These are phyloP conservation scores for Paramecium biaurelia DNA, from an alignment of 73 alveolate species.

Conservation along the genomic window DNA sequence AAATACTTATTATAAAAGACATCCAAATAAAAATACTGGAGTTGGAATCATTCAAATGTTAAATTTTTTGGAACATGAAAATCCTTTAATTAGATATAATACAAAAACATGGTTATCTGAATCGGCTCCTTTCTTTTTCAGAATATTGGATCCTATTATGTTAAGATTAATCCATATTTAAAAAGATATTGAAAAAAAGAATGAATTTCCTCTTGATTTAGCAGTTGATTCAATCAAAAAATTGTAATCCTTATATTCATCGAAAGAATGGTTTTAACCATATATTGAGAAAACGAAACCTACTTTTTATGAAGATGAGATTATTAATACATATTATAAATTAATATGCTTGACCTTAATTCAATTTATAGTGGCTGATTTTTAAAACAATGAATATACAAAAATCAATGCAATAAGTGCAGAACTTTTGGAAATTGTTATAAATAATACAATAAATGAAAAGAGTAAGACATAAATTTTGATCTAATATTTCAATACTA, in stretches of 20 bases:
- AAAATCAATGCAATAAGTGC: conserved; percentile 37
- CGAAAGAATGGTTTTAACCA: conserved; percentile 6
- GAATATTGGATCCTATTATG: conserved; percentile 74
- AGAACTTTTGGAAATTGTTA: neutral
- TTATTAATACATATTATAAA: neutral
- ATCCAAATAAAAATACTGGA: conserved; percentile 67
- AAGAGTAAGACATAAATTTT: neutral
- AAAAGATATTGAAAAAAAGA: conserved; percentile 17
- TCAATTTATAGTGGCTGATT: neutral
- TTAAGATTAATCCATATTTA: conserved; percentile 57
- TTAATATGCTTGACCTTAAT: neutral
- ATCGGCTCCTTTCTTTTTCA: conserved; percentile 60
- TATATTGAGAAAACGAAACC: neutral
- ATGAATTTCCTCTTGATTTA: neutral
- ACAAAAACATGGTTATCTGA: conserved; percentile 76
- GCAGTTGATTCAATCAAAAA: conserved; percentile 25
- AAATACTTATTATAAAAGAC: neutral
- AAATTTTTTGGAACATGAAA: conserved; percentile 71
- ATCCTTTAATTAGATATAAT: conserved; percentile 75
- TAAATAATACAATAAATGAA: neutral
- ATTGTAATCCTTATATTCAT: neutral
- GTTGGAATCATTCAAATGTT: conserved; percentile 71
- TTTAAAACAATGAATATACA: neutral
- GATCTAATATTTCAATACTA: neutral
- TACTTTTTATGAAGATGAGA: neutral